A percentile compares a stretch with the other conserved stretches of the same genome.
These are phyloP conservation scores for Penicillium parvum DNA, from an alignment of 495 filamentous ascomycete species.

Conservation along the genomic window DNA sequence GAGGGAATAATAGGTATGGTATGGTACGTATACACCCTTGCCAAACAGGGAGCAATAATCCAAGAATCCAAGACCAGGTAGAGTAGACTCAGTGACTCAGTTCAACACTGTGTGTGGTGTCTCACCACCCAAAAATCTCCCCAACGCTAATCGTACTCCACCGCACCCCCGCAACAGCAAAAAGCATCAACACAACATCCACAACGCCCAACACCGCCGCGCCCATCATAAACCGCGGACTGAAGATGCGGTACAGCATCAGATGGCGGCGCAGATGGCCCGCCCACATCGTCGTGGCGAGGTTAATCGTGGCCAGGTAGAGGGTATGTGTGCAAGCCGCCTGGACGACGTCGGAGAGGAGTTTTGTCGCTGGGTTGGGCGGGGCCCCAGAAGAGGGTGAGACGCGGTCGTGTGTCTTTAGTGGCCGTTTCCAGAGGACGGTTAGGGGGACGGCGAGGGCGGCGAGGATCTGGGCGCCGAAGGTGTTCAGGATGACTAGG, in stretches of 20 bases:
- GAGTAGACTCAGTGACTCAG: too few relatives aligned
- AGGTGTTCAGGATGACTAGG: slow-evolving; percentile 77
- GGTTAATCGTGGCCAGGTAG: slow-evolving; percentile 73
- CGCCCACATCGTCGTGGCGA: slow-evolving; percentile 84
- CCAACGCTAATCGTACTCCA: slow-evolving; percentile 70
- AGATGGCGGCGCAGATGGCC: slow-evolving; percentile 82
- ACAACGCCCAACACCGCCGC: slow-evolving; percentile 67
- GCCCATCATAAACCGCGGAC: slow-evolving; percentile 82
- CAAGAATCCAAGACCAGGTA: too few relatives aligned
- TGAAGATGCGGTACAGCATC: slow-evolving; percentile 97
- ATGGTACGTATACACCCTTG: too few relatives aligned
- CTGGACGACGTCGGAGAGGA: slow-evolving; percentile 65
- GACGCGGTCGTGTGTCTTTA: slow-evolving; percentile 32
- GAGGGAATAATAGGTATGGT: too few relatives aligned
- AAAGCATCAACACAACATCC: slow-evolving; percentile 65
- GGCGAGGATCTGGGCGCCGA: slow-evolving; percentile 82
- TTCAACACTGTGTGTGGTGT: too few relatives aligned
- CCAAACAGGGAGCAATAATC: too few relatives aligned
- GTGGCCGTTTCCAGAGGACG: slow-evolving; percentile 76
- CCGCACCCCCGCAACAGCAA: slow-evolving; percentile 66
- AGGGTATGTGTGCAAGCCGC: slow-evolving; percentile 69
- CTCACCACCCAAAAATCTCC: slow-evolving; percentile 81
- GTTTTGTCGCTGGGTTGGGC: slow-evolving; percentile 41
- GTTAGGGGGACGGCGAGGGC: slow-evolving; percentile 73
- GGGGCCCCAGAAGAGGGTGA: slow-evolving; percentile 24